A percentile compares a stretch with the other conserved stretches of the same genome.
Evolutionary conservation across 1,139 yeast species (phyloP).

Genomic region (Hyphopichia pseudoburtonii): DNA sequence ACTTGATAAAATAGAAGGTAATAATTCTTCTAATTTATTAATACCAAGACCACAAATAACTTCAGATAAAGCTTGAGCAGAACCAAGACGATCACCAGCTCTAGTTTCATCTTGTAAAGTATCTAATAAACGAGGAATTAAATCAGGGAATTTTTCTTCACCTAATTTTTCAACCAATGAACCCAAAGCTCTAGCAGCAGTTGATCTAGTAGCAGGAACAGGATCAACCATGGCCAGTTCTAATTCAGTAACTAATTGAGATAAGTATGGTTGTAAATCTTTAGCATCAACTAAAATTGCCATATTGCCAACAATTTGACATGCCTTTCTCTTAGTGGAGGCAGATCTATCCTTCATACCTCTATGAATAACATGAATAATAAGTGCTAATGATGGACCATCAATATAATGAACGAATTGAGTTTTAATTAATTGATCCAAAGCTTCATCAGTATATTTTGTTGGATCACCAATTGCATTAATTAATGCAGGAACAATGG

Average conservation of each 20-base stretch:
- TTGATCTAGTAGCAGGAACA: constrained; percentile 94
- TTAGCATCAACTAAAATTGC: constrained; percentile 88
- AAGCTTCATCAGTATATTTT: constrained; percentile 79
- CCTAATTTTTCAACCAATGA: constrained; percentile 95
- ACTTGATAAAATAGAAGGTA: constrained; percentile 77
- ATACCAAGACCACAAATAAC: constrained; percentile 90
- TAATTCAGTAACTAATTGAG: constrained; percentile 73
- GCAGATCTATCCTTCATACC: constrained; percentile 96
- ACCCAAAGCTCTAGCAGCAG: constrained; percentile 97
- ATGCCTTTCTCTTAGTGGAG: constrained; percentile 85
- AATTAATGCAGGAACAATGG: constrained; percentile 81
- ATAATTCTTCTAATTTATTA: constrained; percentile 78
- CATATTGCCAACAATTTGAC: constrained; percentile 98
- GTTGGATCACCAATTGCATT: constrained; percentile 97
- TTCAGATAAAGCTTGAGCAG: constrained; percentile 96
- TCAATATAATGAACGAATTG: constrained; percentile 97
- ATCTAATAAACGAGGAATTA: constrained; percentile 76
- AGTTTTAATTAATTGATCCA: constrained; percentile 82
- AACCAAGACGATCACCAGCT: constrained; percentile 92
- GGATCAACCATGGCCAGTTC: constrained; percentile 98
- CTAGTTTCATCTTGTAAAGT: constrained; percentile 79
- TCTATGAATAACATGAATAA: constrained; percentile 90
- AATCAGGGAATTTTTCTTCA: constrained; percentile 91
- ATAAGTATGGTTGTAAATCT: constrained; percentile 83
- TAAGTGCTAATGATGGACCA: constrained; percentile 94